Evolutionary conservation across 1,284 basidiomycete genomes (phyloP).

Genomic region (Trametes versicolor): DNA sequence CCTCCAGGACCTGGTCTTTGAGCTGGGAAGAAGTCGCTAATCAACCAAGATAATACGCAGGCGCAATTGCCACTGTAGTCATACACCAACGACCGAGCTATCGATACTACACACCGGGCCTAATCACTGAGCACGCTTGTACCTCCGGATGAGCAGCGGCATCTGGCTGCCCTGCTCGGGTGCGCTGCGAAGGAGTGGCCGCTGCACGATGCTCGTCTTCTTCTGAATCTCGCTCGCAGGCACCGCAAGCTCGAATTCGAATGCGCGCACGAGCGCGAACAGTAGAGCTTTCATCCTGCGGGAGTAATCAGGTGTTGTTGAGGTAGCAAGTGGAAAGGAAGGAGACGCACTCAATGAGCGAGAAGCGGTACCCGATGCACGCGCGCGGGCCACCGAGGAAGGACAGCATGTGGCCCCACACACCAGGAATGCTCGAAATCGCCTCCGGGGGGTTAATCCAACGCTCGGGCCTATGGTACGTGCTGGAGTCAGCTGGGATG

Average conservation of each 20-base stretch:
- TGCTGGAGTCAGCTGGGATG: neutral
- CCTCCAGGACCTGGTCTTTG: too few relatives aligned
- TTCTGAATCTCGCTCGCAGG: conserved; percentile 41
- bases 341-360: conserved; percentile 67
- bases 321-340: too few relatives aligned
- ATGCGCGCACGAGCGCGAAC: conserved; percentile 64
- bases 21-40: too few relatives aligned
- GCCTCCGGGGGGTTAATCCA: conserved; percentile 61
- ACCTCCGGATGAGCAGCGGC: conserved; percentile 35
- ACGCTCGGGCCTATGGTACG: conserved; percentile 57
- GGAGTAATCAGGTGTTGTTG: too few relatives aligned
- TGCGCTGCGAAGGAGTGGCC: conserved; percentile 27
- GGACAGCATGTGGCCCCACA: conserved; percentile 65
- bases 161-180: conserved; percentile 31
- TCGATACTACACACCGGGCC: too few relatives aligned
- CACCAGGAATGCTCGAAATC: conserved; percentile 58
- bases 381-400: conserved; percentile 69
- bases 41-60: too few relatives aligned
- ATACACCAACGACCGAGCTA: too few relatives aligned
- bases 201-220: conserved; percentile 33
- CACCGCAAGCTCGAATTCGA: conserved; percentile 64
- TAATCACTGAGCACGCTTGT: neutral
- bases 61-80: too few relatives aligned
- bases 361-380: conserved; percentile 77
- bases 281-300: conserved; percentile 62